Evolutionary conservation across 768 basidiomycete genomes (phyloP).

Genomic region (Kwoniella sp.): DNA sequence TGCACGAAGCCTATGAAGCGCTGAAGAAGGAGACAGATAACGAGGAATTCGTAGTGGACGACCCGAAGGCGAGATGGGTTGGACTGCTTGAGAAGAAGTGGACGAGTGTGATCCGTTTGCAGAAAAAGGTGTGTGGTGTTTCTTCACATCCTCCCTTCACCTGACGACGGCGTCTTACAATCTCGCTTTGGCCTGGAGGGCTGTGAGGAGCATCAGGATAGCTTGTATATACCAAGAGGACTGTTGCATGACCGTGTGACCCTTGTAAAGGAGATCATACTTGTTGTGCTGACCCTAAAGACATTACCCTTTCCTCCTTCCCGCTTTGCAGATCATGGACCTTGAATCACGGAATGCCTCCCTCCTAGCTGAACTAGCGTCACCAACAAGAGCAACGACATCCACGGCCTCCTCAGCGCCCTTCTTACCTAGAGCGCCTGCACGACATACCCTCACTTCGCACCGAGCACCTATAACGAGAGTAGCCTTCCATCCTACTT

Average conservation of each 20-base stretch:
- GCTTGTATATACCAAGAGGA: neutral
- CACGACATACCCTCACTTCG: constrained; percentile 73
- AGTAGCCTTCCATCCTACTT: constrained; percentile 83
- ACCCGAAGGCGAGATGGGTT: constrained; percentile 81
- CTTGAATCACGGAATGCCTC: constrained; percentile 79
- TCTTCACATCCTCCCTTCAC: neutral
- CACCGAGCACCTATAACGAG: constrained; percentile 76
- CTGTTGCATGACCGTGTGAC: neutral
- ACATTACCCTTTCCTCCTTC: neutral
- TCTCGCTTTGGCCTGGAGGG: too few species aligned
- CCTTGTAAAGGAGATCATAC: too few species aligned
- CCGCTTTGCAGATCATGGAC: constrained; percentile 77
- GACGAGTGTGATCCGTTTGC: constrained; percentile 91
- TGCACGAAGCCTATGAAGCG: constrained; percentile 49
- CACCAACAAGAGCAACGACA: constrained; percentile 60
- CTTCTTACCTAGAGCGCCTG: constrained; percentile 85
- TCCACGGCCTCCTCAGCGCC: constrained; percentile 56
- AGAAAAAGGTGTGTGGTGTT: constrained; percentile 74
- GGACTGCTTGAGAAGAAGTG: constrained; percentile 96
- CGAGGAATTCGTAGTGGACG: constrained; percentile 56
- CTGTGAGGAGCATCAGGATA: neutral
- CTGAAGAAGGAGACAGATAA: constrained; percentile 53
- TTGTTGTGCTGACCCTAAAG: too few species aligned
- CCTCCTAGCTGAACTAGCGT: constrained; percentile 70
- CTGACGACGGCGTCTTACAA: too few species aligned